Percentiles rank a stretch among this genome's conserved stretches.
These are phyloP conservation scores for Penicillium desertorum DNA, from an alignment of 495 filamentous ascomycete genomes.

Conservation along the genomic window DNA sequence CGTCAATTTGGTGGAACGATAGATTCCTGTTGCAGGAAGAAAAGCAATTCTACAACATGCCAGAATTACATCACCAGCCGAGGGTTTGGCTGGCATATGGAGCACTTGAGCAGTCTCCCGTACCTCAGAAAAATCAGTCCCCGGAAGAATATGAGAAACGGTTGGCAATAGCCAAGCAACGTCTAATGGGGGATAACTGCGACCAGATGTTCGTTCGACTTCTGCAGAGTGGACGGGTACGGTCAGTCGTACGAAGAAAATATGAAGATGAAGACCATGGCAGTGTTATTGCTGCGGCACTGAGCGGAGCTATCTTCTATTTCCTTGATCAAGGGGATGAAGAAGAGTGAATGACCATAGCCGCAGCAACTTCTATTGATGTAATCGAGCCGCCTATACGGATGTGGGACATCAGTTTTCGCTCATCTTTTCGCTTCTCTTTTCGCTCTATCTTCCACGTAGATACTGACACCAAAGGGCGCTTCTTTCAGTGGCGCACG, in stretches of 20 bases:
- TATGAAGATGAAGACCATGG: conserved; percentile 31
- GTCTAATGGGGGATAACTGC: conserved; percentile 29
- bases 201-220: conserved; percentile 19
- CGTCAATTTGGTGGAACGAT: no score
- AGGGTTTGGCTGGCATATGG: no score
- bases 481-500: background rate
- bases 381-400: background rate
- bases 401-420: background rate
- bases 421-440: background rate
- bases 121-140: conserved; percentile 12
- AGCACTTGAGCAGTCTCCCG: no score
- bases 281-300: conserved; percentile 25
- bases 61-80: no score
- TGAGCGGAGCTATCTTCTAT: conserved; percentile 23
- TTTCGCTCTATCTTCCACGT: background rate
- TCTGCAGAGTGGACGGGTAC: conserved; percentile 3
- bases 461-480: background rate
- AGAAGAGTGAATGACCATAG: background rate
- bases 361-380: background rate
- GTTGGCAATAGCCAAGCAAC: conserved; percentile 2
- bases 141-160: conserved; percentile 14
- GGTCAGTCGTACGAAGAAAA: conserved; percentile 10
- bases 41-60: no score
- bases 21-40: no score
- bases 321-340: conserved; percentile 15